Percentiles rank a stretch among this genome's conserved stretches.
These are phyloP conservation scores for Collybiopsis confluens DNA, from an alignment of 768 basidiomycete species.

Conservation along the genomic window DNA sequence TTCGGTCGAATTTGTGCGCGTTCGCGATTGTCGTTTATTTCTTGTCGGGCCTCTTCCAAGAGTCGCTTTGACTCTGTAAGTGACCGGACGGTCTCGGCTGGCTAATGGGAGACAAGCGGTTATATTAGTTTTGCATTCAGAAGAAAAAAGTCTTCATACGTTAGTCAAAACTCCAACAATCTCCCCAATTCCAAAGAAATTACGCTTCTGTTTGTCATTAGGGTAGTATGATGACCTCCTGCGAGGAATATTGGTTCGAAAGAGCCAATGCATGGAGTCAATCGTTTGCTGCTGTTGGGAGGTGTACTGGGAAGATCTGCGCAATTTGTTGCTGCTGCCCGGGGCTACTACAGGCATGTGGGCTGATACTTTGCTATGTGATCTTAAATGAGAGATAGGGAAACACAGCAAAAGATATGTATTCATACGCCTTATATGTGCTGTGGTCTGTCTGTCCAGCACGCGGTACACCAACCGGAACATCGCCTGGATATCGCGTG, in stretches of 20 bases:
- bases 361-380: background rate
- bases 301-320: conserved; percentile 20
- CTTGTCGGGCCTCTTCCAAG: conserved; percentile 73
- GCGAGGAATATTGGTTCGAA: conserved; percentile 69
- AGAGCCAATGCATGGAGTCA: conserved; percentile 66
- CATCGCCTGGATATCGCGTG: conserved; percentile 7
- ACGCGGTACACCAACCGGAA: too few species aligned
- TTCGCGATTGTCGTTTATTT: conserved; percentile 67
- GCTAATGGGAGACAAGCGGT: conserved; percentile 37
- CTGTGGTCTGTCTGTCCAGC: background rate
- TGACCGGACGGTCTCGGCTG: conserved; percentile 73
- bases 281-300: conserved; percentile 5
- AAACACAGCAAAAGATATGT: background rate
- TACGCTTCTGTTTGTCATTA: conserved; percentile 58
- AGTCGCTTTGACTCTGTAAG: conserved; percentile 73
- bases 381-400: conserved; percentile 11
- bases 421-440: background rate
- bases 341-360: conserved; percentile 19
- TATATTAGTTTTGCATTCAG: too few species aligned
- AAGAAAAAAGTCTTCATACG: too few species aligned
- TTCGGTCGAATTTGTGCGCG: conserved; percentile 62
- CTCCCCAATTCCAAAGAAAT: conserved; percentile 78
- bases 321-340: conserved; percentile 19
- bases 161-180: conserved; percentile 72
- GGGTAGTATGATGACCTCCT: conserved; percentile 57